Evolutionary conservation across 345 rosid species (phyloP), one percentile per base, ranked within the genome.

Genomic region (Pistacia integerrima): DNA sequence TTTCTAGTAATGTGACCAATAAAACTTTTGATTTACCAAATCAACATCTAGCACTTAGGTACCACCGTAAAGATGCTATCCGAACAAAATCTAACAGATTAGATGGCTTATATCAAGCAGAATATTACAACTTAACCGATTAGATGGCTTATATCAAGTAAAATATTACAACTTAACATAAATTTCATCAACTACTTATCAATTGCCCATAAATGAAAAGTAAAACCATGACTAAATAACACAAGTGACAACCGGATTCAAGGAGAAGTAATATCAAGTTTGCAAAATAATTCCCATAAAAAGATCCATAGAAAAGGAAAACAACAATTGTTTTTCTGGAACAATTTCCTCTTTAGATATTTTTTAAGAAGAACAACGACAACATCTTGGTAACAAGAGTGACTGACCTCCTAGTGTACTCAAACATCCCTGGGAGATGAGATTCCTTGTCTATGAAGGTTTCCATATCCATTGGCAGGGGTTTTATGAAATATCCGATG

Each of bases 401-500:
- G 65, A 78, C 88, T 65, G 16, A 95, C 99, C 97, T 92, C 80
- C 94, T 89, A 22, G 76, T 82, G 76, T 90, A 91, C 85, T 96
- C 98, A 49, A 93, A 93, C 98, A 96, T 92, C 77, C 99, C 97
- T 30, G 88, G 94, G 66, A 96, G 93, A 67, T 58, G 91, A 28
- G 94, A 88, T 84, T 92, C 93, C 64, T 76, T 86, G 64, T 85
- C 82, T 72, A 64, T 61, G 83, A 92, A 92, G 71, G 84, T 81
- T 70, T 88, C 90, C 75, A 81, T 58, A 77, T 86, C 87, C 91
- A 92, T 81, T 1, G 89, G 87, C 69, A 86, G 87, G 60, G 99
- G 98, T 79, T 88, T 96, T 74, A 96, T 91, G 85, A 96, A 93
- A 84, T 92, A 96, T 59, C 99, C 99, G 60, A 96, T 92, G 81